Evolutionary conservation across 164 flowering plant genomes (phyloP), one percentile per base, ranked within the genome.

Genomic region (Cinnamomum micranthum): DNA sequence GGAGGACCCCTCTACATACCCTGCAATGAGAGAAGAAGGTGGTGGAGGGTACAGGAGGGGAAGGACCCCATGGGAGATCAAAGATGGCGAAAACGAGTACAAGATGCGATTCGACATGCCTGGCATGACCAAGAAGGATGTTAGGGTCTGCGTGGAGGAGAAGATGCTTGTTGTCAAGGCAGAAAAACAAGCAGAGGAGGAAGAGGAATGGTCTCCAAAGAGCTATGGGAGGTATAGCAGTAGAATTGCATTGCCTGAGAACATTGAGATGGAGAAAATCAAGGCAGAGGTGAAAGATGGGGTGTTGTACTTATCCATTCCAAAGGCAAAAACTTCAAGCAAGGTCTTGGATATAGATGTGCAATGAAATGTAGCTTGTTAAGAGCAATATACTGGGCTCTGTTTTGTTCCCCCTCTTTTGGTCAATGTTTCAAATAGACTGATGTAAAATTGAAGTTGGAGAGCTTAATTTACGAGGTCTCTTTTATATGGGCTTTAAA

Each of bases 91-190:
- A 9, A 41, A 27, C 0, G 95, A 87, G 17, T 90, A 86, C 83
- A 86, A 83, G 81, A 79, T 90, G 88, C 86, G 98, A 71, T 93
- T 93, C 65, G 96, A 91, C 82, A 88, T 93, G 97, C 98, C 98
- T 0, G 98, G 98, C 0, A 90, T 92, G 97, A 88, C 88, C 0
- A 92, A 84, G 77, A 81, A 87, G 6, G 97, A 92, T 71, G 95
- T 92, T 20, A 92, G 87, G 84, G 83, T 91, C 2, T 91, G 89
- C 86, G 91, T 93, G 2, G 98, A 93, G 78, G 95, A 93, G 76
- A 89, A 85, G 64, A 90, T 91, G 93, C 80, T 93, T 65, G 93
- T 93, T 1, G 84, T 93, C 0, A 88, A 85, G 73, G 98, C 91
- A 0, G 92, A 91, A 80, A 90, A 93, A 76, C 20, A 70, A 71